These are phyloP conservation scores for Talaromyces borbonicus DNA, from an alignment of 495 filamentous ascomycete genomes.

Conservation along the genomic window DNA sequence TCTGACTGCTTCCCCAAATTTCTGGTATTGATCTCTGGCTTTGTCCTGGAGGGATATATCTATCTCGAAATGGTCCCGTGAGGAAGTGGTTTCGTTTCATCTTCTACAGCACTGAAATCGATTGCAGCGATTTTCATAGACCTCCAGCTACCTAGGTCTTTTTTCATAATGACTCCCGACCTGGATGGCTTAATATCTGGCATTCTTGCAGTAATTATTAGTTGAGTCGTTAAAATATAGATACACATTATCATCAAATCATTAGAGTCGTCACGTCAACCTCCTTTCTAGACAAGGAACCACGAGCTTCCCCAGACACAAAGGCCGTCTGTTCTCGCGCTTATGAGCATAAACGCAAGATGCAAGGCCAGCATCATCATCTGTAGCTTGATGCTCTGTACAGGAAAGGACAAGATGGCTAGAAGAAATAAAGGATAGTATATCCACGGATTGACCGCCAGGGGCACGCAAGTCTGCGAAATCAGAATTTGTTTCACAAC, in stretches of 20 bases:
- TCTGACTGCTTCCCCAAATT: slow-evolving; percentile 8
- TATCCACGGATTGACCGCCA: slow-evolving; percentile 47
- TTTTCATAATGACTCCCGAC: too few species aligned
- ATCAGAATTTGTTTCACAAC: slow-evolving; percentile 45
- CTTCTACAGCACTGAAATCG: slow-evolving; percentile 7
- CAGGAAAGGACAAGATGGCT: slow-evolving; percentile 42
- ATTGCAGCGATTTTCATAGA: neutral
- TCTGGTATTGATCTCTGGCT: neutral
- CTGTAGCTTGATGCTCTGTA: slow-evolving; percentile 19
- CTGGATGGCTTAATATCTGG: too few species aligned
- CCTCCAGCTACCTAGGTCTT: too few species aligned
- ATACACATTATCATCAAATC: too few species aligned
- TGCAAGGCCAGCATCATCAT: slow-evolving; percentile 19
- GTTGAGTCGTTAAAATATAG: too few species aligned
- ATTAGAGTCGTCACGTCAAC: too few species aligned
- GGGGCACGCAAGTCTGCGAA: slow-evolving; percentile 49
- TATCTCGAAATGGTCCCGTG: neutral
- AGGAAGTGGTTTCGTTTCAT: slow-evolving; percentile 10
- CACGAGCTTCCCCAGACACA: slow-evolving; percentile 22
- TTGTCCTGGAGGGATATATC: neutral
- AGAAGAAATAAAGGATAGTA: slow-evolving; percentile 51
- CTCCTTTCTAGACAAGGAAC: too few species aligned
- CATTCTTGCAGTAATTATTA: too few species aligned
- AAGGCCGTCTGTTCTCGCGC: slow-evolving; percentile 22
- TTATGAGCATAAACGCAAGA: slow-evolving; percentile 21